Percentiles rank a stretch among this genome's conserved stretches.
Evolutionary conservation across 768 basidiomycete species (phyloP).

Genomic region (Collybia sordida): DNA sequence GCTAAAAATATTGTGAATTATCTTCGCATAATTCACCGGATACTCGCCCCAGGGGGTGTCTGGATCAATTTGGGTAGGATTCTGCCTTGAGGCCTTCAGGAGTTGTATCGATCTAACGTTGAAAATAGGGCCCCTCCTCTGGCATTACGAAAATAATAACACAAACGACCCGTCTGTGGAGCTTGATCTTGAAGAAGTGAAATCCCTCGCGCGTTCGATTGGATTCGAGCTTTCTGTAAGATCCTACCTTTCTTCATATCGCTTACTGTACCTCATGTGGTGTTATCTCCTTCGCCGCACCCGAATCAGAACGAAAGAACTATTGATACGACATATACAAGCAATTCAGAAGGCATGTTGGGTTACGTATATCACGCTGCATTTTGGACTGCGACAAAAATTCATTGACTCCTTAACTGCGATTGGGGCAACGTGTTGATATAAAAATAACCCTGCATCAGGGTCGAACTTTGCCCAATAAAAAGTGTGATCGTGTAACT

Average conservation of each 20-base stretch:
- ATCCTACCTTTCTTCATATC: not conserved
- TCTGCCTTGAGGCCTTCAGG: not conserved
- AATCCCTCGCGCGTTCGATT: conserved; percentile 63
- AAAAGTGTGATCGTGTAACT: too few species aligned
- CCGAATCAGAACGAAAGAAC: conserved; percentile 68
- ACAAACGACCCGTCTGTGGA: conserved; percentile 84
- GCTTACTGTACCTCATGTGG: not conserved
- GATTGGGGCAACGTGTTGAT: not conserved
- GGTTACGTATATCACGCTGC: conserved; percentile 81
- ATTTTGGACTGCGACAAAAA: conserved; percentile 76
- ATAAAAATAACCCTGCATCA: too few species aligned
- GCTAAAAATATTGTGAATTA: conserved; percentile 93
- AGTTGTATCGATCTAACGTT: not conserved
- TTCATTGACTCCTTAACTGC: not conserved
- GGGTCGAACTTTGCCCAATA: too few species aligned
- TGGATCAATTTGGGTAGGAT: conserved; percentile 84
- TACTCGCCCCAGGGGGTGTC: conserved; percentile 82
- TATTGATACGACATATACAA: conserved; percentile 85
- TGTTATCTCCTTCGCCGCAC: not conserved
- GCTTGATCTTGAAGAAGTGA: conserved; percentile 87
- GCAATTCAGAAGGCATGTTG: conserved; percentile 78
- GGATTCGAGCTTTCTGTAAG: conserved; percentile 84
- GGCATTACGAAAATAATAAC: conserved; percentile 94
- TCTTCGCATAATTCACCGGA: conserved; percentile 79
- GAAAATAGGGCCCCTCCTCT: conserved; percentile 77